Evolutionary conservation across 768 basidiomycete genomes (phyloP).

Genomic region (Leucocoprinus sp.): DNA sequence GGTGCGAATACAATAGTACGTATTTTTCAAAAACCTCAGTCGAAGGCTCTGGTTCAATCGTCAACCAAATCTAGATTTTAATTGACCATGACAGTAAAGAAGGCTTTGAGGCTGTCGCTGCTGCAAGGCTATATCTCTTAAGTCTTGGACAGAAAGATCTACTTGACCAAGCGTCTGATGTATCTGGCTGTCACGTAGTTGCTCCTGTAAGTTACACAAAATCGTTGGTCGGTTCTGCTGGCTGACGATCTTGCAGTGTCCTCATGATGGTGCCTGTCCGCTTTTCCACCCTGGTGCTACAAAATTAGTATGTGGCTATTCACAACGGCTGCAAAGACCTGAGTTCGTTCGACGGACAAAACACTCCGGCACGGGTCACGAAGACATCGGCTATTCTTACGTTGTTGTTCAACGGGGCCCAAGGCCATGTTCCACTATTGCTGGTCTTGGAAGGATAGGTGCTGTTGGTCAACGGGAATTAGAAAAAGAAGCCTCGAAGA

Average conservation of each 20-base stretch:
- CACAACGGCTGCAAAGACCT: slow-evolving; percentile 83
- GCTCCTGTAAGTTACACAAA: slow-evolving; percentile 63
- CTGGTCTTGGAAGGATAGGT: slow-evolving; percentile 43
- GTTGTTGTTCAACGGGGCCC: slow-evolving; percentile 76
- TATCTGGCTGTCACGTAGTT: slow-evolving; percentile 70
- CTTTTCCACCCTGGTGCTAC: slow-evolving; percentile 48
- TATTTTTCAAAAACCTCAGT: neutral
- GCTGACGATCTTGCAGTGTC: slow-evolving; percentile 47
- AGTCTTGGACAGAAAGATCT: slow-evolving; percentile 50
- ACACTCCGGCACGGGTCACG: slow-evolving; percentile 76
- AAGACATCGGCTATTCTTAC: slow-evolving; percentile 86
- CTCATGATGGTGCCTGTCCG: slow-evolving; percentile 84
- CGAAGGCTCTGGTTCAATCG: neutral
- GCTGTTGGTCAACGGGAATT: slow-evolving; percentile 41
- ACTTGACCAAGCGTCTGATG: slow-evolving; percentile 22
- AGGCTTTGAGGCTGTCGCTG: slow-evolving; percentile 74
- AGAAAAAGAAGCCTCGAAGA: slow-evolving; percentile 23
- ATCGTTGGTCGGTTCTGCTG: neutral
- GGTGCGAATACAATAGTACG: slow-evolving; percentile 75
- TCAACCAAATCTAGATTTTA: slow-evolving; percentile 45
- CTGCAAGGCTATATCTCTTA: slow-evolving; percentile 70
- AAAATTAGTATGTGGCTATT: slow-evolving; percentile 68
- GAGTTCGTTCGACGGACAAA: slow-evolving; percentile 82
- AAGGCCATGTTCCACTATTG: slow-evolving; percentile 40
- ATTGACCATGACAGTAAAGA: slow-evolving; percentile 74